Evolutionary conservation across 192 early-diverging fungal species (phyloP).

Genomic region (Cetraspora pellucida): DNA sequence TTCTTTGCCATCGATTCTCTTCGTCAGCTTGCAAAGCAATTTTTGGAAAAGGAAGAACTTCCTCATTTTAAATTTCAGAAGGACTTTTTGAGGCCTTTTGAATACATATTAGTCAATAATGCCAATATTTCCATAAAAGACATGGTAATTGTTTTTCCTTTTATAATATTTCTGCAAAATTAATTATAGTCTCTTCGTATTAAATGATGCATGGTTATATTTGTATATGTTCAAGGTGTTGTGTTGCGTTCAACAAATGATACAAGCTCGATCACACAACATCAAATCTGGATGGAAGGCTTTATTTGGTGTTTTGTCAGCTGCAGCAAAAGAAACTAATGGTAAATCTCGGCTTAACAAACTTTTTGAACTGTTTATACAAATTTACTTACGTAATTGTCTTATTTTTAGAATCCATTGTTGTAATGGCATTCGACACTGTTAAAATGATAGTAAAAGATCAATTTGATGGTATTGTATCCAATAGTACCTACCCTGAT

Average conservation of each 20-base stretch:
- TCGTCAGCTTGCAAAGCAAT: slow-evolving; percentile 90
- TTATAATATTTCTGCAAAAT: background rate
- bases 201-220: background rate
- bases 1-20: slow-evolving; percentile 91
- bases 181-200: background rate
- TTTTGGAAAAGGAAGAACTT: slow-evolving; percentile 93
- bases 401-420: slow-evolving; percentile 60
- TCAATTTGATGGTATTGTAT: slow-evolving; percentile 68
- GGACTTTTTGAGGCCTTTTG: slow-evolving; percentile 91
- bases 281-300: slow-evolving; percentile 86
- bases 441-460: slow-evolving; percentile 62
- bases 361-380: background rate
- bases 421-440: slow-evolving; percentile 75
- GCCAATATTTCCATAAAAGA: slow-evolving; percentile 72
- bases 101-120: slow-evolving; percentile 76
- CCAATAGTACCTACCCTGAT: slow-evolving; percentile 60
- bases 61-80: slow-evolving; percentile 93
- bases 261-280: slow-evolving; percentile 69
- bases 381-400: background rate
- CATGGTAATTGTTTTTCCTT: slow-evolving; percentile 54
- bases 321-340: slow-evolving; percentile 63
- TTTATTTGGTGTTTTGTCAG: slow-evolving; percentile 63
- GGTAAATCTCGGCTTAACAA: slow-evolving; percentile 23
- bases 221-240: slow-evolving; percentile 51
- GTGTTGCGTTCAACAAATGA: slow-evolving; percentile 76